Evolutionary conservation across 495 filamentous ascomycete genomes (phyloP).

Genomic region (Penicillium chermesinum): DNA sequence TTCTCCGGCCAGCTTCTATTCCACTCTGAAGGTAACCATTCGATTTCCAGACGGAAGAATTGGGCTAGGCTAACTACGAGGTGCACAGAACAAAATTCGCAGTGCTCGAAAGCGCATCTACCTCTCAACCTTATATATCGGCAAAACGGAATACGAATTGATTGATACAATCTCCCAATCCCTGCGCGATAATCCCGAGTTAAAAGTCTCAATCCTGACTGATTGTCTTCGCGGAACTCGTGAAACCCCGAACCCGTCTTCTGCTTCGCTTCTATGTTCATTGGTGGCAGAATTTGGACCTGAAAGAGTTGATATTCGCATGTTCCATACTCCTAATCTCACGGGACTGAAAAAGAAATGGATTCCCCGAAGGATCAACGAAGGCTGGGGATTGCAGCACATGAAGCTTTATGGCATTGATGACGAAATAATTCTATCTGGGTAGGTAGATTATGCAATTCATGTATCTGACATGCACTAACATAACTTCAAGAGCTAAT

Average conservation of each 20-base stretch:
- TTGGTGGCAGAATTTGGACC: slow-evolving; percentile 77
- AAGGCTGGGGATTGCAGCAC: slow-evolving; percentile 97
- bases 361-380: slow-evolving; percentile 86
- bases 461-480: not conserved
- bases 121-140: slow-evolving; percentile 92
- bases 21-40: slow-evolving; percentile 63
- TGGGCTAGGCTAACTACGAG: slow-evolving; percentile 5
- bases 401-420: slow-evolving; percentile 99
- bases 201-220: slow-evolving; percentile 87
- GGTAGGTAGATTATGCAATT: slow-evolving; percentile 41
- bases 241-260: slow-evolving; percentile 81
- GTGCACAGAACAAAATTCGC: slow-evolving; percentile 66
- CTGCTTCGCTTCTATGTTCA: slow-evolving; percentile 81
- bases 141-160: slow-evolving; percentile 87
- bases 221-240: slow-evolving; percentile 88
- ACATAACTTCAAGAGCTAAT: slow-evolving; percentile 59
- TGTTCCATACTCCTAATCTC: slow-evolving; percentile 97
- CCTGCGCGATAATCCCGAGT: slow-evolving; percentile 68
- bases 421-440: slow-evolving; percentile 92
- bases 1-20: slow-evolving; percentile 80
- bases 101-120: slow-evolving; percentile 76
- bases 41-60: not conserved
- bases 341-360: slow-evolving; percentile 78
- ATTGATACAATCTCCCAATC: slow-evolving; percentile 73
- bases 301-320: slow-evolving; percentile 84